Conservation (phyloP, 2,329 filamentous ascomycete species). For the Alternaria gansuensis region DNA sequence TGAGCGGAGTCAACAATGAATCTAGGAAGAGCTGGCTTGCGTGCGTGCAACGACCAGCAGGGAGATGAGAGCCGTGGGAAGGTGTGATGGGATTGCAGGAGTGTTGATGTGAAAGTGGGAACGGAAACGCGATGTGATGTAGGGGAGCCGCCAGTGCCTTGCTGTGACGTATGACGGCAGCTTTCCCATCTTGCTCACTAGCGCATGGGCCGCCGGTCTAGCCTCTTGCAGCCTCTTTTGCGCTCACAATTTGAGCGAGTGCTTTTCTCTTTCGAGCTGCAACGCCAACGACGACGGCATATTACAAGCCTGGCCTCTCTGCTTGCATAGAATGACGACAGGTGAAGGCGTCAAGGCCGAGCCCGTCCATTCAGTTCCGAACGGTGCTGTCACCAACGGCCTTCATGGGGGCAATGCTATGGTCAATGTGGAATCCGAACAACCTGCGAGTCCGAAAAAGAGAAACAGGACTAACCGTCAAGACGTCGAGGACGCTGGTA, state of each 20-base stretch:
- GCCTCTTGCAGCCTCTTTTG: slow-evolving; percentile 28
- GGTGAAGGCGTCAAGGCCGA: slow-evolving; percentile 22
- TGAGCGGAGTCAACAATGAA: slow-evolving; percentile 19
- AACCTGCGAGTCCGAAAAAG: slow-evolving; percentile 49
- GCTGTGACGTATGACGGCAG: slow-evolving; percentile 47
- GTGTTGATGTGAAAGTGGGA: slow-evolving; percentile 29
- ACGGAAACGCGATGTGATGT: slow-evolving; percentile 30
- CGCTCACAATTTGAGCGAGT: slow-evolving; percentile 32
- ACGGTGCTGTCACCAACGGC: slow-evolving; percentile 29
- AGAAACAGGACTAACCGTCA: slow-evolving; percentile 46
- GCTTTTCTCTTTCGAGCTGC: slow-evolving; percentile 24
- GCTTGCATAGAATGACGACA: slow-evolving; percentile 26
- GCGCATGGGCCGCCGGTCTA: slow-evolving; percentile 30
- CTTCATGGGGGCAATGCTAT: slow-evolving; percentile 35
- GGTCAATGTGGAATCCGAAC: slow-evolving; percentile 34
- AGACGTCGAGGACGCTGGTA: slow-evolving; percentile 41
- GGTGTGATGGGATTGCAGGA: slow-evolving; percentile 19
- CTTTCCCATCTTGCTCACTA: slow-evolving; percentile 15
- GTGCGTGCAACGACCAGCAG: slow-evolving; percentile 3
- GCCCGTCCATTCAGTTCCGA: slow-evolving; percentile 22
- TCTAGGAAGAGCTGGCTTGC: slow-evolving; percentile 10
- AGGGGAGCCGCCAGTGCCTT: slow-evolving; percentile 38
- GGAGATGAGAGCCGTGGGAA: slow-evolving; percentile 11
- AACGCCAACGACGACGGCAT: slow-evolving; percentile 20
- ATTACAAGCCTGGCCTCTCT: slow-evolving; percentile 11